phyloP scores from a whole-genome alignment of 345 rosid genomes.

The Pelargonium nanum region DNA sequence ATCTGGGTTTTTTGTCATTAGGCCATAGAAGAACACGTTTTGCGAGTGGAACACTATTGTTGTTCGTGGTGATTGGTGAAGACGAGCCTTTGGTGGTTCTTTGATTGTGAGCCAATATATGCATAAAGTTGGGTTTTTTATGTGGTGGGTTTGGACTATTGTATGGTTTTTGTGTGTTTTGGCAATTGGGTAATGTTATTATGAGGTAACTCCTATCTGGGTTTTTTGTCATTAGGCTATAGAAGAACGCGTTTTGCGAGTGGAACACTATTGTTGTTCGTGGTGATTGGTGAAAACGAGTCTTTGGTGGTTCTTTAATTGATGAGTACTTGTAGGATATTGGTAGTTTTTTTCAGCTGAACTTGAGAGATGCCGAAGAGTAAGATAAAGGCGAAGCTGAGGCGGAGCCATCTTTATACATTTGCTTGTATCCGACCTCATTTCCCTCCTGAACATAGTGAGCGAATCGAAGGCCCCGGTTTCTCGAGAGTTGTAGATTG shows the following conservation, averaged over 20 bases:
- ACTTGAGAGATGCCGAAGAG: slow-evolving; percentile 50
- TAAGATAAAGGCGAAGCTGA: slow-evolving; percentile 52
- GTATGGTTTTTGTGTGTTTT: too few relatives aligned
- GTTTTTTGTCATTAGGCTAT: neutral
- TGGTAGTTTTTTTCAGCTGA: slow-evolving; percentile 8
- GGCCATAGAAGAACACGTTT: neutral
- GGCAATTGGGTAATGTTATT: neutral
- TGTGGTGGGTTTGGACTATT: neutral
- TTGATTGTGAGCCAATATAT: too few relatives aligned
- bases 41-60: neutral
- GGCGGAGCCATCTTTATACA: slow-evolving; percentile 59
- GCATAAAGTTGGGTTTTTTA: neutral
- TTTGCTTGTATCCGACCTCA: slow-evolving; percentile 64
- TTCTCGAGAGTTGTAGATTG: slow-evolving; percentile 68
- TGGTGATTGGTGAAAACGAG: neutral
- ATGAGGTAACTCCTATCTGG: neutral
- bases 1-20: neutral
- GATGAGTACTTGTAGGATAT: slow-evolving; percentile 11
- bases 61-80: neutral
- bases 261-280: neutral
- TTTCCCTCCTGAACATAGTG: slow-evolving; percentile 33
- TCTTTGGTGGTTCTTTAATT: neutral
- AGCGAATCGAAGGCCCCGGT: slow-evolving; percentile 58
- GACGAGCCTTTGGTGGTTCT: neutral
- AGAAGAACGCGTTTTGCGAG: neutral